phyloP scores from a whole-genome alignment of 805 yeast species.

The Sugiyamaella americana region DNA sequence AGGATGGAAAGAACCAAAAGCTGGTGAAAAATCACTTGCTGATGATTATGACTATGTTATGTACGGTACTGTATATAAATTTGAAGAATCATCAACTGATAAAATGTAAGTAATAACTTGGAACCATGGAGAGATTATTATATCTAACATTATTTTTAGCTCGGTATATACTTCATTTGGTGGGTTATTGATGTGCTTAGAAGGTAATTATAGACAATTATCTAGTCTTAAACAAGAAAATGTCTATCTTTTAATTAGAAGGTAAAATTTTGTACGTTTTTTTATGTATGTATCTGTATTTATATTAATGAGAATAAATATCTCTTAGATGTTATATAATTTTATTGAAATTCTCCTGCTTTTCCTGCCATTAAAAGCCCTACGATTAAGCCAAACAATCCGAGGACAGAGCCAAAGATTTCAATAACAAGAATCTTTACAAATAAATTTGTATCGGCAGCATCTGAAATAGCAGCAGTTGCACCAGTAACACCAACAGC shows the following conservation, averaged over 20 bases:
- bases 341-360: slow-evolving; percentile 73
- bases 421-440: slow-evolving; percentile 95
- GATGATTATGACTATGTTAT: slow-evolving; percentile 97
- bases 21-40: slow-evolving; percentile 79
- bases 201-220: slow-evolving; percentile 88
- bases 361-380: slow-evolving; percentile 96
- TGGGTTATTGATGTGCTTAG: slow-evolving; percentile 86
- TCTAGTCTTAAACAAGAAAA: slow-evolving; percentile 89
- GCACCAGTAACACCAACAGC: slow-evolving; percentile 98
- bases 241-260: slow-evolving; percentile 84
- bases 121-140: not conserved
- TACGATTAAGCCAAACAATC: slow-evolving; percentile 94
- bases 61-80: slow-evolving; percentile 96
- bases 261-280: slow-evolving; percentile 19
- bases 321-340: not conserved
- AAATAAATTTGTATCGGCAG: slow-evolving; percentile 91
- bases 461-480: slow-evolving; percentile 97
- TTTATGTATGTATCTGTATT: not conserved
- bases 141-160: slow-evolving; percentile 41
- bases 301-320: not conserved
- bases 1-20: slow-evolving; percentile 78
- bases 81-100: slow-evolving; percentile 73
- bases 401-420: slow-evolving; percentile 94
- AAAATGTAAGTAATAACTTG: slow-evolving; percentile 32
- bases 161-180: slow-evolving; percentile 94